These are phyloP conservation scores for Plantago coronopus DNA, from an alignment of 305 asterid species.

Conservation along the genomic window DNA sequence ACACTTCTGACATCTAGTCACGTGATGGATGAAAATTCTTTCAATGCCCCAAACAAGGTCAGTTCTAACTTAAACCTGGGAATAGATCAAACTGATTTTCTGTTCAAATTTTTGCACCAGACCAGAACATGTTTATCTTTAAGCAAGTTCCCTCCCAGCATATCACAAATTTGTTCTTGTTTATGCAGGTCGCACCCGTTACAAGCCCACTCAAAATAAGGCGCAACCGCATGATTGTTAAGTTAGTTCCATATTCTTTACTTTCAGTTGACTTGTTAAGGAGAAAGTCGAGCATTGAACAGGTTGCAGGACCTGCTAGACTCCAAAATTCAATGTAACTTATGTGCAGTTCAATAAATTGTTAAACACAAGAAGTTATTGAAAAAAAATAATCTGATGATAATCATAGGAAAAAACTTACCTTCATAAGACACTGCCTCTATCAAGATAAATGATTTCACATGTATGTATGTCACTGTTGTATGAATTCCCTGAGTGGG, in stretches of 20 bases:
- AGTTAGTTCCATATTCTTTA: constrained; percentile 52
- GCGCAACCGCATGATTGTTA: constrained; percentile 49
- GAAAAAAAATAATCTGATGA: constrained; percentile 6
- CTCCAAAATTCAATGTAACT: constrained; percentile 22
- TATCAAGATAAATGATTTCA: too few species aligned
- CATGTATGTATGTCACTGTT: too few species aligned
- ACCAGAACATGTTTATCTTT: too few species aligned
- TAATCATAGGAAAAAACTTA: too few species aligned
- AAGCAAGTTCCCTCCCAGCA: too few species aligned
- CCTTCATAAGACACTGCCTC: too few species aligned
- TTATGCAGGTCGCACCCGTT: constrained; percentile 65
- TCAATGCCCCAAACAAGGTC: constrained; percentile 62
- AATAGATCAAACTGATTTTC: too few species aligned
- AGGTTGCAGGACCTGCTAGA: constrained; percentile 23
- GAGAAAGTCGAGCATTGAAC: constrained; percentile 26
- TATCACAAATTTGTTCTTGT: neutral
- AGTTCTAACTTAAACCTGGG: too few species aligned
- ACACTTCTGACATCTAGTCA: constrained; percentile 53
- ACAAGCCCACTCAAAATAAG: constrained; percentile 32
- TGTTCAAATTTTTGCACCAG: too few species aligned
- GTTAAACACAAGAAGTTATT: constrained; percentile 1
- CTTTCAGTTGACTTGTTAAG: constrained; percentile 51
- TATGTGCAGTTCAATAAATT: constrained; percentile 18
- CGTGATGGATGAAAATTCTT: constrained; percentile 73
- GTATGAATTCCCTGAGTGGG: too few species aligned